These are phyloP conservation scores for Fusarium sp. DNA, from an alignment of 2,329 filamentous ascomycete species.

Conservation along the genomic window DNA sequence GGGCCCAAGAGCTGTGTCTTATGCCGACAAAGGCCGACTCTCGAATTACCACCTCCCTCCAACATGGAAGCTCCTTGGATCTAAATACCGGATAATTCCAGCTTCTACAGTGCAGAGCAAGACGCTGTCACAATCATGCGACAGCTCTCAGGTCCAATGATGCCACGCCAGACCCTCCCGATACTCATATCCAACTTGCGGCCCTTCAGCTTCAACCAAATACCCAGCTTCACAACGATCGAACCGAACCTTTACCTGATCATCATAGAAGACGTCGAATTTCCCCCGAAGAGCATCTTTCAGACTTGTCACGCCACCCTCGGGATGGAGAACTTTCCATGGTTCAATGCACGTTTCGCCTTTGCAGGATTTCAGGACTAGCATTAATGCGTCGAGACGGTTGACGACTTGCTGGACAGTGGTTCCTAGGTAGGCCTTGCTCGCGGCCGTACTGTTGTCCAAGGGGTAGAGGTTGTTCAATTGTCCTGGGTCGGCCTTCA, in stretches of 20 bases:
- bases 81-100: not conserved
- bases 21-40: constrained; percentile 4
- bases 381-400: constrained; percentile 67
- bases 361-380: constrained; percentile 71
- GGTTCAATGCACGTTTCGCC: constrained; percentile 64
- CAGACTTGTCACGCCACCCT: constrained; percentile 62
- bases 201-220: constrained; percentile 65
- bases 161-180: constrained; percentile 46
- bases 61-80: not conserved
- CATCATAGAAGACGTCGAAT: constrained; percentile 66
- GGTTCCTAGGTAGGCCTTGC: constrained; percentile 33
- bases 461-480: constrained; percentile 56
- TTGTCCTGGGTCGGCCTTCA: constrained; percentile 64
- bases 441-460: not conserved
- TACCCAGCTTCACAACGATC: constrained; percentile 67
- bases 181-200: constrained; percentile 51
- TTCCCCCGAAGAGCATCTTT: constrained; percentile 59
- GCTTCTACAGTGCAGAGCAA: not conserved
- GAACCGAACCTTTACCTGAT: constrained; percentile 61
- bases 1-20: not conserved
- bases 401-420: constrained; percentile 55
- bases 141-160: constrained; percentile 41
- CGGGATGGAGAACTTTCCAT: constrained; percentile 67
- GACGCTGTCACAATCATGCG: not conserved
- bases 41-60: not conserved